Evolutionary conservation across 345 rosid genomes (phyloP).

Genomic region (Moringa oleifera): DNA sequence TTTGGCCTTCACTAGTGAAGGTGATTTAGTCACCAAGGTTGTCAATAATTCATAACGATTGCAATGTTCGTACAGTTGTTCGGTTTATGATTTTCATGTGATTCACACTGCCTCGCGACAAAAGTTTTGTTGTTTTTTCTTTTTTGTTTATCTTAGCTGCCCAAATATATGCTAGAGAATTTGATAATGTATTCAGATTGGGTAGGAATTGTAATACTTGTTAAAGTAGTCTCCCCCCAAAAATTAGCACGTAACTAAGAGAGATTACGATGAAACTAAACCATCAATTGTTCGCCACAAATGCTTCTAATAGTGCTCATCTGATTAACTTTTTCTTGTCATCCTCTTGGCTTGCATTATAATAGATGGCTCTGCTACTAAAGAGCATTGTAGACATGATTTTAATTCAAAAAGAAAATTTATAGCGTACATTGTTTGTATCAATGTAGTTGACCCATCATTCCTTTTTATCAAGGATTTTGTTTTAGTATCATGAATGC

Average conservation of each 20-base stretch:
- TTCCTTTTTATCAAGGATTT: too few relatives aligned
- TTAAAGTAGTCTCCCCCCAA: slow-evolving; percentile 97
- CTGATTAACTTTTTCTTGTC: not conserved
- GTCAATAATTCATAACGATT: too few relatives aligned
- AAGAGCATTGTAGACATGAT: too few relatives aligned
- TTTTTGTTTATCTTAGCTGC: slow-evolving; percentile 43
- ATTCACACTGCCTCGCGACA: too few relatives aligned
- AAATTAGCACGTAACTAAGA: slow-evolving; percentile 94
- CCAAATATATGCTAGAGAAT: slow-evolving; percentile 93
- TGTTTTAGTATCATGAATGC: too few relatives aligned
- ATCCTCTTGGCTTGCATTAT: slow-evolving; percentile 18
- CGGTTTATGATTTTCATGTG: too few relatives aligned
- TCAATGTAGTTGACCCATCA: too few relatives aligned
- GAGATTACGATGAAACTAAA: slow-evolving; percentile 91
- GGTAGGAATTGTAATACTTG: slow-evolving; percentile 99
- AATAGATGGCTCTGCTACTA: too few relatives aligned
- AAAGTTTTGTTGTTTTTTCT: too few relatives aligned
- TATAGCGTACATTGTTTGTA: too few relatives aligned
- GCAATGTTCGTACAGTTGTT: too few relatives aligned
- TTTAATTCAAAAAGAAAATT: too few relatives aligned
- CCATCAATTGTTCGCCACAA: slow-evolving; percentile 92
- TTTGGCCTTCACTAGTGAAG: slow-evolving; percentile 80
- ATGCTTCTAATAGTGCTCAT: slow-evolving; percentile 55
- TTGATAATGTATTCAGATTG: slow-evolving; percentile 78
- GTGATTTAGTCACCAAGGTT: slow-evolving; percentile 39